Conservation (phyloP, 2,329 filamentous ascomycete species). For the Colletotrichum sp. region DNA sequence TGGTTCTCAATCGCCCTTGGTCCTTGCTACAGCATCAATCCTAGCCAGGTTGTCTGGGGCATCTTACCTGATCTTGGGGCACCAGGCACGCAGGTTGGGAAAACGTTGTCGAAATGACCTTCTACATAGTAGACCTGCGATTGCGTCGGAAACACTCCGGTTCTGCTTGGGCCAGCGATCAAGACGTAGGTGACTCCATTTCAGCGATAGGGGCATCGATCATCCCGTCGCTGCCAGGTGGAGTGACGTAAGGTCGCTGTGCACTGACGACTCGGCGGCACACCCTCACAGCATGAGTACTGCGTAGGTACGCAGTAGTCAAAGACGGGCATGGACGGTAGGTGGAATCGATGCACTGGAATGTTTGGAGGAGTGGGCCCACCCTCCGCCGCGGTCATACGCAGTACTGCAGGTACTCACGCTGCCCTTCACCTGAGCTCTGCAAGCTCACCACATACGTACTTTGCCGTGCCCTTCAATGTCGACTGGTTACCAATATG, state of each 20-base stretch:
- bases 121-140: not conserved
- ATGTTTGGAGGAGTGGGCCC: not conserved
- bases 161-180: not conserved
- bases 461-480: not conserved
- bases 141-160: not conserved
- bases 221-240: not conserved
- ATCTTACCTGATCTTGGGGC: not conserved
- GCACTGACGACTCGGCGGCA: not conserved
- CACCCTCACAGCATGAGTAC: not conserved
- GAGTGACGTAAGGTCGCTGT: slow-evolving; percentile 5
- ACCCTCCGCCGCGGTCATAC: not conserved
- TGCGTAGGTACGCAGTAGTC: not conserved
- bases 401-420: not conserved
- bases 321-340: not conserved
- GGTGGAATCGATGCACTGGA: not conserved
- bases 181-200: slow-evolving; percentile 3
- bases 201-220: slow-evolving; percentile 3
- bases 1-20: not conserved
- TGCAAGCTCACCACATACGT: not conserved
- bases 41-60: not conserved
- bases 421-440: not conserved
- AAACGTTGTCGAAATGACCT: not conserved
- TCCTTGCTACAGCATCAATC: not conserved
- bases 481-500: not conserved
- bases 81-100: not conserved